These are phyloP conservation scores for Grammothele lineata DNA, from an alignment of 768 basidiomycete species.

Conservation along the genomic window DNA sequence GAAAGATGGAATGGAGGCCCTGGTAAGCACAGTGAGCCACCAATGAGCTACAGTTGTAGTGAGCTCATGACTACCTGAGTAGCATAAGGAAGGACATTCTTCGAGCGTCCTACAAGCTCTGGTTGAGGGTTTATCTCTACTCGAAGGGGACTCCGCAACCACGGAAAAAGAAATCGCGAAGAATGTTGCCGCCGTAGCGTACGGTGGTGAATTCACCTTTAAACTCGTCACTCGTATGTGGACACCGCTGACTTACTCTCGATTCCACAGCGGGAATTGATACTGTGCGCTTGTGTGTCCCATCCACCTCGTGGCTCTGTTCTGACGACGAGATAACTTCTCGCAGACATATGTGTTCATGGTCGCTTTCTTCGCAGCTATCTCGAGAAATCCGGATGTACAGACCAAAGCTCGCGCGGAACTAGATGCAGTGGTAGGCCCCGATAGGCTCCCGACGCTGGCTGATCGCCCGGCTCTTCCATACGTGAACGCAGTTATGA, in stretches of 20 bases:
- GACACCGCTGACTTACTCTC: neutral
- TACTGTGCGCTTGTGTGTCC: neutral
- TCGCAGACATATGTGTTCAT: constrained; percentile 15
- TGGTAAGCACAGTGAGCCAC: constrained; percentile 34
- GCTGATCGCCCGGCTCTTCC: constrained; percentile 18
- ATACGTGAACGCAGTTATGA: constrained; percentile 20
- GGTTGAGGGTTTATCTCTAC: neutral
- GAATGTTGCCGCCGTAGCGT: constrained; percentile 14
- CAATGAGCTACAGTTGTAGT: neutral
- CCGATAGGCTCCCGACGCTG: constrained; percentile 21
- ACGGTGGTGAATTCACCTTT: constrained; percentile 12
- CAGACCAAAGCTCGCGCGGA: constrained; percentile 22
- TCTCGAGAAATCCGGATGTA: constrained; percentile 31
- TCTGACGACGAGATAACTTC: neutral
- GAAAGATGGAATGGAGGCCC: constrained; percentile 45
- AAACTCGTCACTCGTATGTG: too few relatives aligned
- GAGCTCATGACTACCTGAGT: neutral
- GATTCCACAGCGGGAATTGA: neutral
- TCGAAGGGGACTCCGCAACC: neutral
- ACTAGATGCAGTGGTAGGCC: constrained; percentile 22
- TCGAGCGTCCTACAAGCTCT: constrained; percentile 1
- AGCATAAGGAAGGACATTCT: neutral
- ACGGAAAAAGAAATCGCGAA: constrained; percentile 7
- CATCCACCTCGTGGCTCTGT: neutral
- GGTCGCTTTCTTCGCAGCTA: constrained; percentile 44